These are phyloP conservation scores for Fragilariopsis cylindrus DNA, from an alignment of 108 stramenopile species.

Conservation along the genomic window DNA sequence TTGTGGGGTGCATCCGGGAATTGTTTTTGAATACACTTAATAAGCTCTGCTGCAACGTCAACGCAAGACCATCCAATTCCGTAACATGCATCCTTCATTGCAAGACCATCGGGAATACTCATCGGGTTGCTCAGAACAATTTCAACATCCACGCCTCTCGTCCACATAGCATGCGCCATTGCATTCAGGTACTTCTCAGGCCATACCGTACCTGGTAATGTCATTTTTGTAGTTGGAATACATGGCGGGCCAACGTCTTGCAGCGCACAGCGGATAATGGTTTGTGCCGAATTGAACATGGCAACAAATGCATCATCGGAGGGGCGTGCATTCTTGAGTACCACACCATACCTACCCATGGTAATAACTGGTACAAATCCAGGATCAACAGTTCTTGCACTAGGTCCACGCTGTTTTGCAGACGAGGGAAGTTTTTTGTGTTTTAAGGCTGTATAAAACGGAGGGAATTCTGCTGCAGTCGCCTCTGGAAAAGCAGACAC, in stretches of 20 bases:
- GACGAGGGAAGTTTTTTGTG: neutral
- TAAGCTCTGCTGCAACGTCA: conserved; percentile 59
- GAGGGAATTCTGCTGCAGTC: conserved; percentile 33
- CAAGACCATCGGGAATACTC: conserved; percentile 39
- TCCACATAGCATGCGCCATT: conserved; percentile 41
- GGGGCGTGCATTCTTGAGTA: conserved; percentile 34
- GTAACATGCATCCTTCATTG: conserved; percentile 52
- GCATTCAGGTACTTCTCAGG: conserved; percentile 40
- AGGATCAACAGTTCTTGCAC: neutral
- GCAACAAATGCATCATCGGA: conserved; percentile 51
- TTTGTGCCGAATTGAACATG: conserved; percentile 46
- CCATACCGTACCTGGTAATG: conserved; percentile 42
- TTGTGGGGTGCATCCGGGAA: conserved; percentile 37
- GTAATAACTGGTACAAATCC: conserved; percentile 39
- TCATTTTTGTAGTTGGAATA: conserved; percentile 37
- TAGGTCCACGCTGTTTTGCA: conserved; percentile 14
- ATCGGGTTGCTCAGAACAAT: conserved; percentile 49
- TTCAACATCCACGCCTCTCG: conserved; percentile 43
- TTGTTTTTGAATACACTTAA: conserved; percentile 34
- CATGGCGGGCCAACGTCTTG: conserved; percentile 54
- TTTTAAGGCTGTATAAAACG: conserved; percentile 7
- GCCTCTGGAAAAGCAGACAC: conserved; percentile 43
- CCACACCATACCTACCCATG: conserved; percentile 43
- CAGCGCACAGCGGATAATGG: conserved; percentile 36
- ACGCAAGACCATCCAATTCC: conserved; percentile 67